Evolutionary conservation across 2,329 filamentous ascomycete species (phyloP), one percentile per base, ranked within the genome.

Genomic region (Fusarium coffeatum): DNA sequence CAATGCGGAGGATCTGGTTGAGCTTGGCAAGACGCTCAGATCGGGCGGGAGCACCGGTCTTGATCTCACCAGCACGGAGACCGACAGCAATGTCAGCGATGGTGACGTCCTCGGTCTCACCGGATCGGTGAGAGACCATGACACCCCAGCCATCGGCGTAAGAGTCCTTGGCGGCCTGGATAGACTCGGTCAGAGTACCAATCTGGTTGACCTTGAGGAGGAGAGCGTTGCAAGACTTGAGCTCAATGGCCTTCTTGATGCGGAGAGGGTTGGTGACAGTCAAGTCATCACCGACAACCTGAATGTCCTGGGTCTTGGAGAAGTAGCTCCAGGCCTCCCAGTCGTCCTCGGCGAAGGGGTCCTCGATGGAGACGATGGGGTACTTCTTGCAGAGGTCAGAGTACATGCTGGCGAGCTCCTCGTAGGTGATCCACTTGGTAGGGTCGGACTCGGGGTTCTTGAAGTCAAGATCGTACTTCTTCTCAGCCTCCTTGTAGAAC

Each of bases 291-390:
- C 91, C 96, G 75, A 99, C 96, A 81, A 99, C 94, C 89, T 99
- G 96, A 88, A 97, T 94, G 84, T 98, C 91, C 80, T 93, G 94
- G 78, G 93, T 96, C 92, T 98, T 98, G 92, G 92, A 97, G 92
- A 98, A 99, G 91, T 98, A 97, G 90, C 93, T 97, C 96, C 96
- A 99, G 69, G 96, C 96, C 90, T 98, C 95, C 96, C 96, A 99
- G 88, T 99, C 96, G 80, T 98, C 96, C 90, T 99, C 96, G 73
- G 93, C 95, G 85, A 99, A 99, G 81, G 96, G 96, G 83, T 99
- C 96, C 87, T 99, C 96, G 78, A 99, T 98, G 84, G 90, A 93
- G 85, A 98, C 93, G 80, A 99, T 99, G 79, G 96, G 95, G 88
- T 99, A 99, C 87, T 97, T 98, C 88, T 90, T 88, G 81, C 89